Base-by-base conservation (phyloP, 495 filamentous ascomycete species). In the Aspergillus bridgeri region DNA sequence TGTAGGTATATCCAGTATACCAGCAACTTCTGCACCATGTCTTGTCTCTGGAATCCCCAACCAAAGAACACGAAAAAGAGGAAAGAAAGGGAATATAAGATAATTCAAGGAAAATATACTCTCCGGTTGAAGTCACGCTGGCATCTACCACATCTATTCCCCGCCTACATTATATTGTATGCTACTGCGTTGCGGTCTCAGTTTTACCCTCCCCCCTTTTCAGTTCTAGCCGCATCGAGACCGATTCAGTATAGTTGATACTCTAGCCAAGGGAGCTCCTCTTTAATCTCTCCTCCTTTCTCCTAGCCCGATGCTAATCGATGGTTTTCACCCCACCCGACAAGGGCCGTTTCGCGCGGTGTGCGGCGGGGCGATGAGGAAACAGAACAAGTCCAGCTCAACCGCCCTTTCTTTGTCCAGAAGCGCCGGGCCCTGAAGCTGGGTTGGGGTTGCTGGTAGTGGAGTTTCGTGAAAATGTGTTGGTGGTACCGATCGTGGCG, bases 401-500 rank as follows among this genome's bases (percentile, higher is more conserved):
- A 45, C 69, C 69, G 21, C 69, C 69, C 48, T 71, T 71, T 38
- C 67, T 61, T 33, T 61, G 69, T 57, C 66, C 66, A 42, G 66
- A 61, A 57, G 61, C 61, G 29, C 59, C 60, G 21, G 69, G 64
- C 15, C 63, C 68, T 48, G 61, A 60, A 6, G 56, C 60, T 3
- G 61, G 44, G 46, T 49, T 57, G 20, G 60, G 52, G 42, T 57
- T 62, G 46, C 54, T 48, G n/a, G 55, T 42, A 25, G 55, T 49
- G 21, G 59, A 46, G 20, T 59, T 62, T 27, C 71, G 71, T 29
- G 68, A 49, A 56, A 75, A 75, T 15, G 71, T 69, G 55, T 67
- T 68, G 33, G 65, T 66, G 17, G 64, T 67, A 20, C 76, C 72
- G 47, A 79, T 77, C 6, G 69, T 68, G n/a, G 74, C 72, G 48